Evolutionary conservation across 768 basidiomycete genomes (phyloP).

Genomic region (Cyclocybe aegerita): DNA sequence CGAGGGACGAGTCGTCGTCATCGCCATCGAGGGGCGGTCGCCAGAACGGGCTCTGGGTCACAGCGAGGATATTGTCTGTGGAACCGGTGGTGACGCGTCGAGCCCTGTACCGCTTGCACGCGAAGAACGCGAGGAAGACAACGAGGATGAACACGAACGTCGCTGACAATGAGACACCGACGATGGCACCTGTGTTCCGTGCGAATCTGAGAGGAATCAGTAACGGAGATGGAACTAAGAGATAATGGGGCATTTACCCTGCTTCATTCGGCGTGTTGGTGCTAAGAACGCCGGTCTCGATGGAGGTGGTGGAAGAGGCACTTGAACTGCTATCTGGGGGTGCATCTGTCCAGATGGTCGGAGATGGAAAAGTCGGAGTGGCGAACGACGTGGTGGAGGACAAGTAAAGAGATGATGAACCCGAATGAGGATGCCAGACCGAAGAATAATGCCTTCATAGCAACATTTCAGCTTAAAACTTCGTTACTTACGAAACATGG

Average conservation of each 20-base stretch:
- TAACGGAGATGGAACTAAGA: background rate
- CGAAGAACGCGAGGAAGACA: conserved; percentile 30
- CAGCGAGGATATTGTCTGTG: conserved; percentile 20
- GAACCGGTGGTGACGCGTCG: conserved; percentile 13
- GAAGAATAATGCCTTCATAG: background rate
- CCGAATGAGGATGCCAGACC: background rate
- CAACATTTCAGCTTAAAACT: too few relatives aligned
- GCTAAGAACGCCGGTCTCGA: conserved; percentile 30
- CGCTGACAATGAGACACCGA: conserved; percentile 33
- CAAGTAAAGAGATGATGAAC: background rate
- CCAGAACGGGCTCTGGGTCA: conserved; percentile 22
- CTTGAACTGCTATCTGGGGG: conserved; percentile 1
- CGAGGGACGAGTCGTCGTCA: conserved; percentile 18
- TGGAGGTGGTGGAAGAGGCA: background rate
- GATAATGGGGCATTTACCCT: conserved; percentile 15
- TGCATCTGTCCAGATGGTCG: background rate
- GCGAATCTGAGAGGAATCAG: conserved; percentile 27
- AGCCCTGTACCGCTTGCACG: conserved; percentile 27
- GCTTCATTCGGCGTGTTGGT: conserved; percentile 25
- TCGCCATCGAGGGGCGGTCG: conserved; percentile 32
- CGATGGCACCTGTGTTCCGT: conserved; percentile 36
- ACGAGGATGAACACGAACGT: conserved; percentile 25
- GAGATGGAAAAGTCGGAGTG: background rate
- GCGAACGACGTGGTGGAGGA: background rate
- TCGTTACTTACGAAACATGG: too few relatives aligned